Percentiles rank a stretch among this genome's conserved stretches.
These are phyloP conservation scores for Galerina sulciceps DNA, from an alignment of 768 basidiomycete genomes.

Conservation along the genomic window DNA sequence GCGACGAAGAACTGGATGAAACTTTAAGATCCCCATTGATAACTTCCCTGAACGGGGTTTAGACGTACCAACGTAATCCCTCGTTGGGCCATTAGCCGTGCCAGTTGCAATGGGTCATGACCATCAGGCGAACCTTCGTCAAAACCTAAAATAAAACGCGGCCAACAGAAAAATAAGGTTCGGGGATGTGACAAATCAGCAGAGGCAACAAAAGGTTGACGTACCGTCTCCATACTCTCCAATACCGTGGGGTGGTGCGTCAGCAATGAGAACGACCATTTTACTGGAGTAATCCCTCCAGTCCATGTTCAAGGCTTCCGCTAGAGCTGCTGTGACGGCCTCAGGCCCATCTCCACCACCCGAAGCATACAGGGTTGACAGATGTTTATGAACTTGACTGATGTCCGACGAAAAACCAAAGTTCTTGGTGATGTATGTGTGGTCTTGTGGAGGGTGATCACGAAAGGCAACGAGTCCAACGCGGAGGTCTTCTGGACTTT, in stretches of 20 bases:
- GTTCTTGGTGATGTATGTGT: conserved; percentile 91
- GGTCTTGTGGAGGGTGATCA: conserved; percentile 97
- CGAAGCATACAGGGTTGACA: conserved; percentile 84
- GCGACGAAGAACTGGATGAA: conserved; percentile 91
- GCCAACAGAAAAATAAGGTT: conserved; percentile 3
- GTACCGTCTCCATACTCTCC: conserved; percentile 96
- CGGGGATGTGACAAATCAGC: conserved; percentile 16
- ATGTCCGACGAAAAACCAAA: conserved; percentile 96
- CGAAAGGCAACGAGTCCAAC: conserved; percentile 94
- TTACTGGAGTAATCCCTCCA: conserved; percentile 90
- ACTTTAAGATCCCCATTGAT: too few relatives aligned
- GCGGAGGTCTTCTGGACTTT: conserved; percentile 83
- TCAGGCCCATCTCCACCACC: conserved; percentile 97
- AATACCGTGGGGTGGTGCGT: conserved; percentile 97
- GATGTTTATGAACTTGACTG: conserved; percentile 79
- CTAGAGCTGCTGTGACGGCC: conserved; percentile 92
- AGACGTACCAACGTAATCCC: conserved; percentile 86
- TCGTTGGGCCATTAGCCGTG: conserved; percentile 84
- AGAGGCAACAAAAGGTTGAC: conserved; percentile 21
- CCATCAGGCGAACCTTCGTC: conserved; percentile 95
- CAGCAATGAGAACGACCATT: conserved; percentile 96
- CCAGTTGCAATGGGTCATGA: conserved; percentile 85
- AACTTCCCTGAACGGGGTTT: background rate
- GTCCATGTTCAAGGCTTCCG: conserved; percentile 85
- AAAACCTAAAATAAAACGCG: conserved; percentile 61